Conservation (phyloP, 176 grass and related monocot genomes). For the Melocanna baccifera region DNA sequence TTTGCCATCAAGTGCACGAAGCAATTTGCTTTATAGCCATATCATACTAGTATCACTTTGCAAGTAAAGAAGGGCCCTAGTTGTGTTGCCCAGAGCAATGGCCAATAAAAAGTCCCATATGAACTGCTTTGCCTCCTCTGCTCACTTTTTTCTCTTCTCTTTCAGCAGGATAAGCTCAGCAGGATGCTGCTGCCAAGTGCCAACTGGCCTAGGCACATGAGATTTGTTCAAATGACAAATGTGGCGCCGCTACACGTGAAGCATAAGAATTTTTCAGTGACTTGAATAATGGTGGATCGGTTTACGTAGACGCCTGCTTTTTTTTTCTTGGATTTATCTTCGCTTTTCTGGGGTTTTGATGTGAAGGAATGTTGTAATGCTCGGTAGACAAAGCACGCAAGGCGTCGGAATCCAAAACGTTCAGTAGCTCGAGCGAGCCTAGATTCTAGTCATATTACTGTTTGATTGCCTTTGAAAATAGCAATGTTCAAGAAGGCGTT, state of each 20-base stretch:
- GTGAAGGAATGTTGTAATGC: conserved; percentile 5
- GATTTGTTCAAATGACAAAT: conserved; percentile 22
- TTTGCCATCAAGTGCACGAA: conserved; percentile 26
- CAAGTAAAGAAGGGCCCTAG: conserved; percentile 42
- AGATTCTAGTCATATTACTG: not conserved
- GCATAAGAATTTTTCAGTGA: not conserved
- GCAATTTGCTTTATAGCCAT: conserved; percentile 29
- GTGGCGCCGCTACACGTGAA: not conserved
- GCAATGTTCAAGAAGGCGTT: too few species aligned
- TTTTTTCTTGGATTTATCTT: not conserved
- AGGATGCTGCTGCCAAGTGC: conserved; percentile 10
- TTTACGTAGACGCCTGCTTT: conserved; percentile 8
- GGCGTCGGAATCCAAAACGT: not conserved
- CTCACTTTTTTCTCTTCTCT: not conserved
- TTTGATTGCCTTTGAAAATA: too few species aligned
- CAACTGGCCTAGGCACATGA: not conserved
- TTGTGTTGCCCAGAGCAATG: conserved; percentile 32
- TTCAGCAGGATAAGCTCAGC: conserved; percentile 40
- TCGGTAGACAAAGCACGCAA: conserved; percentile 8
- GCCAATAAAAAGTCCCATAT: conserved; percentile 21
- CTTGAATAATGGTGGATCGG: not conserved
- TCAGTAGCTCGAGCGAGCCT: not conserved
- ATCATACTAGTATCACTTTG: conserved; percentile 34
- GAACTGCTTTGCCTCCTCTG: conserved; percentile 26
- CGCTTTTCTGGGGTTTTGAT: not conserved